These are phyloP conservation scores for Adansonia madagascariensis DNA, from an alignment of 441 rosid species.

Conservation along the genomic window DNA sequence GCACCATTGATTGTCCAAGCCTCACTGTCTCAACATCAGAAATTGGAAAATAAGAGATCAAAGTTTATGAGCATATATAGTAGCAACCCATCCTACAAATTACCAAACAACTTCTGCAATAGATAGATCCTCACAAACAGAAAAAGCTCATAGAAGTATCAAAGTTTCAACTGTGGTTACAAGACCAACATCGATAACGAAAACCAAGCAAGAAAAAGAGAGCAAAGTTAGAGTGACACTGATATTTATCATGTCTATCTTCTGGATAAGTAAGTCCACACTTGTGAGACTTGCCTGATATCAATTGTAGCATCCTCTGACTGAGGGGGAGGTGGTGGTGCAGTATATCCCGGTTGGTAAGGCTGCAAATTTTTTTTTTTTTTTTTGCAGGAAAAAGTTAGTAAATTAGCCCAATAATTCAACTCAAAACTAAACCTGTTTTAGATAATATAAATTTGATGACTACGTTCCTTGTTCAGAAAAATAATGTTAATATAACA, in stretches of 20 bases:
- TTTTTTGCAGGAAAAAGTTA: slow-evolving; percentile 22
- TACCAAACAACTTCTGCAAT: slow-evolving; percentile 4
- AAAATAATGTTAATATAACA: background rate
- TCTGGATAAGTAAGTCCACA: background rate
- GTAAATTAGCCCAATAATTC: slow-evolving; percentile 17
- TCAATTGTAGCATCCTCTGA: slow-evolving; percentile 60
- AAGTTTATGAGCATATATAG: slow-evolving; percentile 13
- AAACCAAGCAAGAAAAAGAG: background rate
- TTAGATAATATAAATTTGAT: background rate
- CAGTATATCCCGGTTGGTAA: slow-evolving; percentile 69
- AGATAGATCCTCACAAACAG: background rate
- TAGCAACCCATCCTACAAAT: background rate
- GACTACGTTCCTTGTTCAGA: background rate
- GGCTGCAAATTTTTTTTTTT: slow-evolving; percentile 43
- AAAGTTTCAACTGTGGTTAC: background rate
- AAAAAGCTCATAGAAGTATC: slow-evolving; percentile 9
- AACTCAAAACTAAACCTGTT: slow-evolving; percentile 5
- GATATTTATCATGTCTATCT: background rate
- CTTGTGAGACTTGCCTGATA: slow-evolving; percentile 52
- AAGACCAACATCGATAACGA: slow-evolving; percentile 2
- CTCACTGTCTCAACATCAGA: slow-evolving; percentile 42
- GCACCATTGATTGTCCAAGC: slow-evolving; percentile 62
- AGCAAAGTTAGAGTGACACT: background rate
- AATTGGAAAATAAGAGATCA: slow-evolving; percentile 20
- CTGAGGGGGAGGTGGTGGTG: slow-evolving; percentile 56